These are phyloP conservation scores for Sugiyamaella paludigena DNA, from an alignment of 1,139 yeast genomes.

Conservation along the genomic window DNA sequence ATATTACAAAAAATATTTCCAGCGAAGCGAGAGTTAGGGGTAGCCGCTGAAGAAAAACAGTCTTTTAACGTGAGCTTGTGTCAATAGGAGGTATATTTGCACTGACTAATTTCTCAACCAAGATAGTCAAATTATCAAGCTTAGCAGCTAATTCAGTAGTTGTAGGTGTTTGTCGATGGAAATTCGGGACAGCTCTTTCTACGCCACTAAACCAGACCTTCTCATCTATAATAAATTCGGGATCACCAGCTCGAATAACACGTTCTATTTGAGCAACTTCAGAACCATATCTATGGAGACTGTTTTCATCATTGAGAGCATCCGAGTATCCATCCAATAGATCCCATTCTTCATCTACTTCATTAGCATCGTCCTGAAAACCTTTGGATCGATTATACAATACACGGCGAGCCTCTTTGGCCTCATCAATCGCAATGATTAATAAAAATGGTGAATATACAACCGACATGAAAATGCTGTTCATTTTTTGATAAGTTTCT, in stretches of 20 bases:
- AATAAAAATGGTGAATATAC: constrained; percentile 67
- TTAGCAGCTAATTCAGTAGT: constrained; percentile 43
- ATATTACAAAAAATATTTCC: no score
- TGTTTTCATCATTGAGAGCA: constrained; percentile 35
- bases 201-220: constrained; percentile 51
- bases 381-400: constrained; percentile 67
- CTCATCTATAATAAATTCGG: constrained; percentile 56
- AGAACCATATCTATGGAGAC: constrained; percentile 45
- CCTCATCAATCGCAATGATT: constrained; percentile 62
- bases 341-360: constrained; percentile 77
- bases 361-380: constrained; percentile 77
- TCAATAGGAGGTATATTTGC: not conserved
- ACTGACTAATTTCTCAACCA: constrained; percentile 31
- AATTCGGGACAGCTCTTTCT: constrained; percentile 53
- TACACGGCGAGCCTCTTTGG: constrained; percentile 64
- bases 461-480: constrained; percentile 53
- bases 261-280: constrained; percentile 49
- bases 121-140: constrained; percentile 35
- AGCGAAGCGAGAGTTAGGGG: no score
- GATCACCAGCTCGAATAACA: constrained; percentile 50
- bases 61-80: not conserved
- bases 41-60: not conserved
- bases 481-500: constrained; percentile 28
- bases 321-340: constrained; percentile 70
- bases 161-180: constrained; percentile 25